These are phyloP conservation scores for Trichoderma asperellum DNA, from an alignment of 2,329 filamentous ascomycete genomes.

Conservation along the genomic window DNA sequence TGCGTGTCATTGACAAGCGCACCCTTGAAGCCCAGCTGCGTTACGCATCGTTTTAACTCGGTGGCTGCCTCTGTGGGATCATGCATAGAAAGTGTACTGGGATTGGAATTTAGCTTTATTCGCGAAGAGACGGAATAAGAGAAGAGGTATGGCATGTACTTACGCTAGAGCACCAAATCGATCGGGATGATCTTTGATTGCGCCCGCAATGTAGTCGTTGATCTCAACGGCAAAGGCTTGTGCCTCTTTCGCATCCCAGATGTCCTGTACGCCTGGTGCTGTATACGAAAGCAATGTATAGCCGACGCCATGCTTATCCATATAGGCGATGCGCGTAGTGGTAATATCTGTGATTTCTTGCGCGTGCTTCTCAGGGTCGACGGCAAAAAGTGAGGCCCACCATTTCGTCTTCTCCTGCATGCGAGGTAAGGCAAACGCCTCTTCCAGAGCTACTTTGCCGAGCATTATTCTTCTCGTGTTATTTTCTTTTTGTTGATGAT, in stretches of 20 bases:
- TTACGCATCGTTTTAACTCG: conserved; percentile 59
- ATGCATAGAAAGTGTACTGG: conserved; percentile 56
- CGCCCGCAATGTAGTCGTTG: conserved; percentile 47
- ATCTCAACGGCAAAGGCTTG: conserved; percentile 48
- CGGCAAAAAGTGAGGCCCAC: conserved; percentile 64
- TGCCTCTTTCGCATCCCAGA: conserved; percentile 48
- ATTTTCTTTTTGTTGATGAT: neutral
- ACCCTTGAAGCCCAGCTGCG: conserved; percentile 63
- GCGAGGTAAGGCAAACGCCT: conserved; percentile 63
- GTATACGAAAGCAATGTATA: conserved; percentile 55
- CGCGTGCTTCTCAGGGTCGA: conserved; percentile 61
- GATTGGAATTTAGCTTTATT: neutral
- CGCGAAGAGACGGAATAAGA: neutral
- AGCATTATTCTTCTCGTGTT: conserved; percentile 47
- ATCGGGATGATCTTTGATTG: conserved; percentile 45
- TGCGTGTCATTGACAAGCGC: conserved; percentile 66
- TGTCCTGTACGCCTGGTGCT: conserved; percentile 53
- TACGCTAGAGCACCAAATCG: conserved; percentile 53
- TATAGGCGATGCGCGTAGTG: conserved; percentile 47
- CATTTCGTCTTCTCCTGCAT: conserved; percentile 61
- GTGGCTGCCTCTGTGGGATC: conserved; percentile 53
- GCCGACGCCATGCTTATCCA: conserved; percentile 53
- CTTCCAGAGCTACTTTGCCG: conserved; percentile 65
- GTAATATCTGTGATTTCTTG: conserved; percentile 55
- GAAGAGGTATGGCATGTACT: conserved; percentile 26